Percentiles rank a stretch among this genome's conserved stretches.
These are phyloP conservation scores for Fistulina hepatica DNA, from an alignment of 1,284 basidiomycete species.

Conservation along the genomic window DNA sequence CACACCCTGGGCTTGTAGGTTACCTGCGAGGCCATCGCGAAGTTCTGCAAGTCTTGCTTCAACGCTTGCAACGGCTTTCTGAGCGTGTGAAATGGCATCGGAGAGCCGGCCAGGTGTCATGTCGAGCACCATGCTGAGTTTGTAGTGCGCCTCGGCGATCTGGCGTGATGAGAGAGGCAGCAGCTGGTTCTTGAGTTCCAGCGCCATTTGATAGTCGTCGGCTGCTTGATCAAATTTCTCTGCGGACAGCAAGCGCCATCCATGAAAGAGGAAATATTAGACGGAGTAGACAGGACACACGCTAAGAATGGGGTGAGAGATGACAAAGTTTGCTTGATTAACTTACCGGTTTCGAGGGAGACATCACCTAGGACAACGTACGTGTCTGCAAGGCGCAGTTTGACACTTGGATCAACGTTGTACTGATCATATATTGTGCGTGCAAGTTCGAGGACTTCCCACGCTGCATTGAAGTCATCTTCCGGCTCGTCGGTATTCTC, in stretches of 20 bases:
- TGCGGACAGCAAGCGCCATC: no score
- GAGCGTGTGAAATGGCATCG: slow-evolving; percentile 72
- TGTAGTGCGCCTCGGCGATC: slow-evolving; percentile 84
- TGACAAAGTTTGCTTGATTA: neutral
- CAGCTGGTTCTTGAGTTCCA: slow-evolving; percentile 58
- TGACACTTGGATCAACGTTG: slow-evolving; percentile 38
- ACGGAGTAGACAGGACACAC: no score
- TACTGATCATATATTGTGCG: slow-evolving; percentile 71
- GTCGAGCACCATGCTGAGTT: slow-evolving; percentile 82
- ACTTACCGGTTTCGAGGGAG: slow-evolving; percentile 77
- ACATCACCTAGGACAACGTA: slow-evolving; percentile 81
- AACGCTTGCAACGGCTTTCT: slow-evolving; percentile 68
- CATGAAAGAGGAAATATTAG: no score
- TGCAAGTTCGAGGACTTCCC: slow-evolving; percentile 87
- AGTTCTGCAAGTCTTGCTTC: slow-evolving; percentile 59
- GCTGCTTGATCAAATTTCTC: slow-evolving; percentile 92
- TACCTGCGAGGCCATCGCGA: no score
- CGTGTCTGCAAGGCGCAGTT: slow-evolving; percentile 73
- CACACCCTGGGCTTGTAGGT: slow-evolving; percentile 30
- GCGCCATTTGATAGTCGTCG: slow-evolving; percentile 66
- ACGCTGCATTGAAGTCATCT: slow-evolving; percentile 58
- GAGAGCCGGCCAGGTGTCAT: slow-evolving; percentile 68
- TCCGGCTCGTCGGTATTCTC: slow-evolving; percentile 15
- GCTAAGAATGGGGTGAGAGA: slow-evolving; percentile 4
- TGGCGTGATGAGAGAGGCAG: slow-evolving; percentile 74